phyloP scores from a whole-genome alignment of 768 basidiomycete genomes.

The Melanogaster broomeanus region DNA sequence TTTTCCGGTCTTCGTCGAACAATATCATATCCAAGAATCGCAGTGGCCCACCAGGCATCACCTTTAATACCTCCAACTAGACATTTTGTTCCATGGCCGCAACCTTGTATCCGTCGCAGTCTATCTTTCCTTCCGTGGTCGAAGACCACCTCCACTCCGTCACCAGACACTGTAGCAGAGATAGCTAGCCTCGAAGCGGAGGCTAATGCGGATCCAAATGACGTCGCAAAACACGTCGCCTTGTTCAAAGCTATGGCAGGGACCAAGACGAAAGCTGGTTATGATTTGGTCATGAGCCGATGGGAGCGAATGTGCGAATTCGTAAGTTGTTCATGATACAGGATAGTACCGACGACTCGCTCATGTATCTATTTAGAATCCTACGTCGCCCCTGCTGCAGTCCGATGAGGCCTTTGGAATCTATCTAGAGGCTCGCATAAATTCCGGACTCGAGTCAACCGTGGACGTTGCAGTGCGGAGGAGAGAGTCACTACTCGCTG shows the following conservation, averaged over 20 bases:
- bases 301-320: slow-evolving; percentile 88
- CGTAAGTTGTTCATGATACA: slow-evolving; percentile 46
- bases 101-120: slow-evolving; percentile 20
- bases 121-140: slow-evolving; percentile 37
- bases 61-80: slow-evolving; percentile 31
- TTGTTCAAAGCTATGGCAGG: slow-evolving; percentile 67
- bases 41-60: slow-evolving; percentile 2
- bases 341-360: slow-evolving; percentile 1
- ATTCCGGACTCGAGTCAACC: slow-evolving; percentile 54
- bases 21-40: slow-evolving; percentile 12
- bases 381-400: slow-evolving; percentile 64
- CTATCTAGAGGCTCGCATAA: slow-evolving; percentile 71
- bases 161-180: slow-evolving; percentile 65
- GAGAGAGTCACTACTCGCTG: slow-evolving; percentile 62
- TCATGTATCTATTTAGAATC: slow-evolving; percentile 47
- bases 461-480: slow-evolving; percentile 67
- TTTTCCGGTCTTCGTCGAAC: slow-evolving; percentile 17
- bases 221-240: slow-evolving; percentile 68
- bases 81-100: slow-evolving; percentile 42
- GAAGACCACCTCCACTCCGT: slow-evolving; percentile 47
- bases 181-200: slow-evolving; percentile 77
- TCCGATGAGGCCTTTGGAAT: slow-evolving; percentile 73
- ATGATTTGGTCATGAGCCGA: slow-evolving; percentile 70
- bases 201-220: slow-evolving; percentile 71
- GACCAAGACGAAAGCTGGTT: slow-evolving; percentile 65